Conservation (phyloP, 179 eudicot genomes). For the Patellifolia procumbens region DNA sequence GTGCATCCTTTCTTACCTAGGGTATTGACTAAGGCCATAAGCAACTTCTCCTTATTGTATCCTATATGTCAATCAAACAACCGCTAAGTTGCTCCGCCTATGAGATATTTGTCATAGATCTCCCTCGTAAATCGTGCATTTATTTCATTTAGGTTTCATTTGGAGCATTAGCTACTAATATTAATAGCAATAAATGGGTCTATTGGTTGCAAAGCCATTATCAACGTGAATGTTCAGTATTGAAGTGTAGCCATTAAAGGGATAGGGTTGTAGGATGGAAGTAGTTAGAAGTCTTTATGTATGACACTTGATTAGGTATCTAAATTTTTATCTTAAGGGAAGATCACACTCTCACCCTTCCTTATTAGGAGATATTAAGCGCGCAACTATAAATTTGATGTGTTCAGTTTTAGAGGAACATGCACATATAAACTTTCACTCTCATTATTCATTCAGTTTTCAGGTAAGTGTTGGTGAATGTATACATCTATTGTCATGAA, state of each 20-base stretch:
- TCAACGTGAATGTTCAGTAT: not conserved
- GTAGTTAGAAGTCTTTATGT: slow-evolving; percentile 15
- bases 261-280: not conserved
- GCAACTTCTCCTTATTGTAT: not conserved
- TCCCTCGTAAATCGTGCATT: not conserved
- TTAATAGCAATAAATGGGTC: not conserved
- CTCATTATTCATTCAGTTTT: slow-evolving; percentile 26
- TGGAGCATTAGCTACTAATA: slow-evolving; percentile 4
- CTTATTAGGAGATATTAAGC: not conserved
- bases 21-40: not conserved
- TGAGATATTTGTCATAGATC: not conserved
- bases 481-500: slow-evolving; percentile 34
- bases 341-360: slow-evolving; percentile 6
- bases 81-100: not conserved
- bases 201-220: not conserved
- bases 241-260: not conserved
- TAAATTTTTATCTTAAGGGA: not conserved
- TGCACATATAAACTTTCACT: slow-evolving; percentile 26
- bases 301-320: not conserved
- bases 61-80: not conserved
- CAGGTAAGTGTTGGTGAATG: slow-evolving; percentile 34
- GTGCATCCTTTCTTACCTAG: not conserved
- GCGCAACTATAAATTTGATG: slow-evolving; percentile 10
- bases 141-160: not conserved
- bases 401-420: slow-evolving; percentile 32